Base-by-base conservation (phyloP, 305 asterid species). In the Fraxinus sp. region DNA sequence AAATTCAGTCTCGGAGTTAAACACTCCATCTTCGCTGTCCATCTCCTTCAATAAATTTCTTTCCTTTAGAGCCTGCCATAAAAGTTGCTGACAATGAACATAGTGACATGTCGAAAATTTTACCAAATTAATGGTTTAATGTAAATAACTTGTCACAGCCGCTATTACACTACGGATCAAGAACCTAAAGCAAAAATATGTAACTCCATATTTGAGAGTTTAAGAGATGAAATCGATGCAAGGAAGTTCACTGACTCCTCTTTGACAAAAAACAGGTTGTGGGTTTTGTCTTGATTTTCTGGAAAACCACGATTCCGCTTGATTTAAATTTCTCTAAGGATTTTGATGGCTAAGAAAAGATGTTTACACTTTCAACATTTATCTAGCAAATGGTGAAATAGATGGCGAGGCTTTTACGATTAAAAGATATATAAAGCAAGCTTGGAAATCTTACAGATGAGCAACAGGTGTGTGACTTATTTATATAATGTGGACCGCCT, bases 21-120 rank as follows among this genome's bases (percentile, higher is more conserved):
- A 79, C 22, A 80, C 84, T 62, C 87, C 91, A 75, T 85, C 78
- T 9, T 74, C 80, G 72, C 86, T 86, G 85, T 93, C 90, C 75
- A 85, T 89, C 81, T 86, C 88, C 84, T 90, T 94, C 77, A 91
- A 90, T 80, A 86, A 87, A 80, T 93, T 94, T 87, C 90, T 90
- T 90, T 91, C 96, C 89, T 94, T 92, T 33, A 96, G 86, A 75
- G 93, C 93, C 99, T 95, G 90, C 79, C 81, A 68, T 9, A 84
- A 84, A 72, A 81, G 64, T 68, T 81, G 80, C 70, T 18, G 30
- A 32, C 22, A 43, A 83, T 37, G 55, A 77, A 62, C 71, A 81
- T 66, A 66, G 36, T 66, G 35, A 32, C 33, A 66, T 0, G 3
- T 9, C 2, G n/a, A 66, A 66, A 64, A 24, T 64, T 49, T 1